Evolutionary conservation across 2,329 filamentous ascomycete species (phyloP).

Genomic region (Corynespora cassiicola): DNA sequence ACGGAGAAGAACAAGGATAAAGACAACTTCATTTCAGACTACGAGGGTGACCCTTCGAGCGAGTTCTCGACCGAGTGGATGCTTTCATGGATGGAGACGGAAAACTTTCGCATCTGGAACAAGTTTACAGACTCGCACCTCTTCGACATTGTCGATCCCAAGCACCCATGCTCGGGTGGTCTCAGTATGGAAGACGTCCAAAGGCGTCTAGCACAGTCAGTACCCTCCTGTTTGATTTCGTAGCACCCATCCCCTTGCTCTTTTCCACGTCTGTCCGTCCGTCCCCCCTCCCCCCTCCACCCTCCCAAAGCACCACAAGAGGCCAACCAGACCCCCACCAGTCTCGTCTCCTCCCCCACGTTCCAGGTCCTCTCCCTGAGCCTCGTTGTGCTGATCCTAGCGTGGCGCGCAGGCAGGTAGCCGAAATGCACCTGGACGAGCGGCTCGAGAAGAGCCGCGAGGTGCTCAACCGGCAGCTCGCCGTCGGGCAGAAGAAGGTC

Average conservation of each 20-base stretch:
- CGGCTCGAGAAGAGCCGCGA: conserved; percentile 83
- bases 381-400: conserved; percentile 44
- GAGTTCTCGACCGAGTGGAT: conserved; percentile 89
- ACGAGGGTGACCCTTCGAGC: conserved; percentile 80
- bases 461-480: conserved; percentile 85
- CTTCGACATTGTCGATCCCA: conserved; percentile 92
- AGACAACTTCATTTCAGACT: conserved; percentile 66
- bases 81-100: conserved; percentile 83
- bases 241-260: conserved; percentile 19
- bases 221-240: no score
- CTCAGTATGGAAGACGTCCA: conserved; percentile 95
- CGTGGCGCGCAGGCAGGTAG: conserved; percentile 69
- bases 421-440: conserved; percentile 93
- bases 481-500: conserved; percentile 86
- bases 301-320: conserved; percentile 31
- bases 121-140: conserved; percentile 76
- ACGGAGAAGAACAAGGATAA: conserved; percentile 55
- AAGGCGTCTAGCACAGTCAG: conserved; percentile 76
- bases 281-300: no score
- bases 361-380: conserved; percentile 35
- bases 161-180: conserved; percentile 90
- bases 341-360: conserved; percentile 35
- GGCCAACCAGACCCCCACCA: conserved; percentile 33
- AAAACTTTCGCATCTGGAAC: conserved; percentile 92
- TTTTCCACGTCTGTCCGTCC: no score